These are phyloP conservation scores for Euphorbia peplus DNA, from an alignment of 345 rosid species.

Conservation along the genomic window DNA sequence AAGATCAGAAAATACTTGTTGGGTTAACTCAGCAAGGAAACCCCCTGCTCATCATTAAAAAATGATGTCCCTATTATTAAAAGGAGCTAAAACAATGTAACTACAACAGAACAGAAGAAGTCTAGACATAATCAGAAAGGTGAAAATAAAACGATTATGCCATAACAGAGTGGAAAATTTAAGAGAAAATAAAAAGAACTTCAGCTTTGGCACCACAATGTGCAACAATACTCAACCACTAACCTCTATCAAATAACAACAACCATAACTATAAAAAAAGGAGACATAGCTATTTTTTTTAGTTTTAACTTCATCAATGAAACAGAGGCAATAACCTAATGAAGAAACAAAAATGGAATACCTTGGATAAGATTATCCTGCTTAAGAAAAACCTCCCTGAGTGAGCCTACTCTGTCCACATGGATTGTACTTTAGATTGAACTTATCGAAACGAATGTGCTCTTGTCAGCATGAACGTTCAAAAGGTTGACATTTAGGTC, in stretches of 20 bases:
- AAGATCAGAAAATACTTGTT: constrained; percentile 89
- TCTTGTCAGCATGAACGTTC: constrained; percentile 99
- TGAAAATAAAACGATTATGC: neutral
- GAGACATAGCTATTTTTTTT: neutral
- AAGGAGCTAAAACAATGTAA: neutral
- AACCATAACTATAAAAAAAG: neutral
- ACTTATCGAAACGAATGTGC: constrained; percentile 99
- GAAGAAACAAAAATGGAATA: constrained; percentile 17
- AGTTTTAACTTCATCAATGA: neutral
- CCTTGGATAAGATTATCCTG: constrained; percentile 99
- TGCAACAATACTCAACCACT: neutral
- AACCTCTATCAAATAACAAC: neutral
- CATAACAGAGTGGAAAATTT: neutral
- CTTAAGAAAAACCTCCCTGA: constrained; percentile 97
- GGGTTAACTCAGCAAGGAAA: constrained; percentile 90
- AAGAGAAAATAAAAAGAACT: neutral
- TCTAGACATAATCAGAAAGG: neutral
- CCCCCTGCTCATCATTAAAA: constrained; percentile 54
- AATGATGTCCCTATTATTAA: neutral
- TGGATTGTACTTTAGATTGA: constrained; percentile 97
- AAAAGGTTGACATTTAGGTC: constrained; percentile 94
- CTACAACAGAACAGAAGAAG: neutral
- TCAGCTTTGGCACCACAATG: neutral
- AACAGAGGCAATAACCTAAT: constrained; percentile 1
- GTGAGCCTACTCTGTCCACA: constrained; percentile 99